phyloP scores from a whole-genome alignment of 306 rosid species.

The Dalbergia cultrata region DNA sequence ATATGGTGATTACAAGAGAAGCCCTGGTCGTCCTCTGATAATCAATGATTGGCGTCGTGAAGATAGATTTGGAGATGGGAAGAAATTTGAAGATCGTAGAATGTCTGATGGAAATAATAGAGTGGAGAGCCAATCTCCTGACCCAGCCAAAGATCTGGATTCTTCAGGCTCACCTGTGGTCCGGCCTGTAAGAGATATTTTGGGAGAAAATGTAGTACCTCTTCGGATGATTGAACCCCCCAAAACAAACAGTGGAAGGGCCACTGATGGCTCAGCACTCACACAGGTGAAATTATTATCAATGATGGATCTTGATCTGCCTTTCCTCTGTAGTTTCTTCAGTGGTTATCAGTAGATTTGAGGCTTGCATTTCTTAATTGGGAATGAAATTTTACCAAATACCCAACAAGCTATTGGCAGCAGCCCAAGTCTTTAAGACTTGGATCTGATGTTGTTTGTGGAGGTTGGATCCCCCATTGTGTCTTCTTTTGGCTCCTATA shows the following conservation, averaged over 20 bases:
- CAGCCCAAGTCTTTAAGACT: background rate
- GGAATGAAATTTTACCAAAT: conserved; percentile 11
- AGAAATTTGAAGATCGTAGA: conserved; percentile 58
- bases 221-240: conserved; percentile 92
- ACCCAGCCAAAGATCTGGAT: conserved; percentile 64
- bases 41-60: conserved; percentile 91
- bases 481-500: background rate
- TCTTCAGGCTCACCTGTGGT: conserved; percentile 77
- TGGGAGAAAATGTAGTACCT: conserved; percentile 83
- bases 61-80: conserved; percentile 76
- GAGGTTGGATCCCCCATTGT: background rate
- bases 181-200: conserved; percentile 90
- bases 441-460: conserved; percentile 7
- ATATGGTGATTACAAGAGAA: conserved; percentile 66
- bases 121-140: conserved; percentile 78
- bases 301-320: conserved; percentile 21
- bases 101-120: conserved; percentile 71
- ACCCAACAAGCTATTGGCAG: background rate
- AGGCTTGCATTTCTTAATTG: conserved; percentile 7
- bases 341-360: conserved; percentile 7
- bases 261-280: conserved; percentile 61
- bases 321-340: background rate
- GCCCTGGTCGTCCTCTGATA: conserved; percentile 76
- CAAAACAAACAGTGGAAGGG: conserved; percentile 62
- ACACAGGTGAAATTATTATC: conserved; percentile 71